These are phyloP conservation scores for Ustilago hordei DNA, from an alignment of 1,284 basidiomycete genomes.

Conservation along the genomic window DNA sequence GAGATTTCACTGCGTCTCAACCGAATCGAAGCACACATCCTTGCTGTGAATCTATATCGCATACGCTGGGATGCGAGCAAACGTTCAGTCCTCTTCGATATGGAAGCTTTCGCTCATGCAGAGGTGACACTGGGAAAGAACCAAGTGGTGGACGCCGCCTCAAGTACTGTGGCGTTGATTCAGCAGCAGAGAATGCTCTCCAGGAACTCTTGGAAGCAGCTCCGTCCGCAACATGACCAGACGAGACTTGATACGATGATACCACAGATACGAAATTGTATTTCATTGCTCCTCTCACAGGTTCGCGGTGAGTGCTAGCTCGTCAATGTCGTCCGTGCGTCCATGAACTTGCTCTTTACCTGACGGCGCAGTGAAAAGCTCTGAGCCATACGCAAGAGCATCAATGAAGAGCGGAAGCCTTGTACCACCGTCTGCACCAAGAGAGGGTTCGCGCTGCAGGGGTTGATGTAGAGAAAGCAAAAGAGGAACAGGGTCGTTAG, in stretches of 20 bases:
- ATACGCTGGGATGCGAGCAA: slow-evolving; percentile 28
- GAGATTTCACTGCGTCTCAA: slow-evolving; percentile 18
- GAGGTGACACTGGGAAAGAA: slow-evolving; percentile 12
- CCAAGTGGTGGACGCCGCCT: slow-evolving; percentile 9
- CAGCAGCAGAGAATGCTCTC: slow-evolving; percentile 12
- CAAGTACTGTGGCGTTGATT: slow-evolving; percentile 13
- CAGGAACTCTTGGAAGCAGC: slow-evolving; percentile 8
- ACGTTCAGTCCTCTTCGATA: slow-evolving; percentile 10
- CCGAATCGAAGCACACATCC: slow-evolving; percentile 24
- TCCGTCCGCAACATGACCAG: neutral
- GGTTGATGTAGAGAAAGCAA: too few species aligned
- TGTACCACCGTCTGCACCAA: slow-evolving; percentile 52
- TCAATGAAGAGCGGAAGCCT: slow-evolving; percentile 59
- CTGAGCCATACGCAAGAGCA: slow-evolving; percentile 52
- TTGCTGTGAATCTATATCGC: slow-evolving; percentile 27
- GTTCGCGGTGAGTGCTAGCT: slow-evolving; percentile 34
- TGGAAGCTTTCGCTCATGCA: slow-evolving; percentile 13
- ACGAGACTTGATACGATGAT: neutral
- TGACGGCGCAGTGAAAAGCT: slow-evolving; percentile 28
- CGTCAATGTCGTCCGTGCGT: slow-evolving; percentile 10
- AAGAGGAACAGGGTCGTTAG: neutral
- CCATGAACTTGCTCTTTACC: neutral
- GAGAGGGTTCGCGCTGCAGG: slow-evolving; percentile 40
- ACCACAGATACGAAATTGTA: neutral
- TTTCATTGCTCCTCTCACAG: neutral